Base-by-base conservation (phyloP, 805 yeast genomes). In the Kregervanrija pseudodelftensis region DNA sequence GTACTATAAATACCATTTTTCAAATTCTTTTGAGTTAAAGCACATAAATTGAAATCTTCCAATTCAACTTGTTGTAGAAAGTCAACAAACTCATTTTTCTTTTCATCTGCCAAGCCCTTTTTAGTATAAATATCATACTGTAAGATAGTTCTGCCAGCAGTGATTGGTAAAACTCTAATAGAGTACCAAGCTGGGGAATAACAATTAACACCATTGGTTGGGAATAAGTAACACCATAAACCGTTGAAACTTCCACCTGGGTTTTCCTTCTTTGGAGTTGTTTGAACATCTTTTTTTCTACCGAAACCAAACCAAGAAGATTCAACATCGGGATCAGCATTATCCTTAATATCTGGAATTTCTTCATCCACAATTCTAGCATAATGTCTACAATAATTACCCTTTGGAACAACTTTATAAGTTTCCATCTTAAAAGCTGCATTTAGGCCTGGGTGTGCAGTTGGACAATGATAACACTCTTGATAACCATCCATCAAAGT, bases 111-210 rank as follows among this genome's bases (percentile, higher is more conserved):
- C 40, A 76, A 57, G 10, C 83, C 84, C 59, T 76, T 77, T 64
- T 78, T 77, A 46, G 81, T 73, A 63, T 71, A 78, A 46, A 78
- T 74, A 56, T 78, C 83, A 54, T 78, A 78, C 54, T 77, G 82
- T 54, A 78, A 66, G 33, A 78, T 64, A 10, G 84, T 78, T 56
- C 70, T 76, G 32, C 68, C 67, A 15, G 82, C 76, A 33, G 72
- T 56, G 14, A 74, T 59, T 31, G 84, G 84, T 47, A 77, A 63
- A 4, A 78, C 82, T 53, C 82, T 66, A 50, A 78, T 77, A 8
- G 80, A 71, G 60, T 78, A 78, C 79, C 81, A 78, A 9, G 82
- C 82, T 53, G 83, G 82, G 0, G 82, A 77, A 56, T 78, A 78
- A 55, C 84, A 78, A 61, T 78, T 78, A 58, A 78, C 60, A 38